Evolutionary conservation across 2,329 filamentous ascomycete genomes (phyloP).

Genomic region (Fonsecaea monophora): DNA sequence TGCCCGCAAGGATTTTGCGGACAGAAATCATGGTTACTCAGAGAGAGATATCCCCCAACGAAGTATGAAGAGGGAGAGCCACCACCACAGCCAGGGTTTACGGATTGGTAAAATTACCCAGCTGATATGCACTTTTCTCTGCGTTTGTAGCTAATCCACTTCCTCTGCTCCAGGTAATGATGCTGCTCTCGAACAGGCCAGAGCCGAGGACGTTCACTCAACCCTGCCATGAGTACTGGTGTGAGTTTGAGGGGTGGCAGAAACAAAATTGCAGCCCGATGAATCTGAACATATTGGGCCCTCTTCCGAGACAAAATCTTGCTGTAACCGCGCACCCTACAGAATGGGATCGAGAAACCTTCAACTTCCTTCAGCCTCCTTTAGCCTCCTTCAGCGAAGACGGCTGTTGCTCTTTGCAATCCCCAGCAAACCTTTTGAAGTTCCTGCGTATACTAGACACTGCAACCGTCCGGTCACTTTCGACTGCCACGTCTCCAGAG

Average conservation of each 20-base stretch:
- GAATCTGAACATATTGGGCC: background rate
- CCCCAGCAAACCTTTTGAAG: background rate
- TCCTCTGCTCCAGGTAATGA: background rate
- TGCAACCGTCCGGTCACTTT: background rate
- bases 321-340: background rate
- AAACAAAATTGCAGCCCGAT: background rate
- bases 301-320: background rate
- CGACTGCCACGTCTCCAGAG: background rate
- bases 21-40: background rate
- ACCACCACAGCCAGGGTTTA: background rate
- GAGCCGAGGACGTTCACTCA: background rate
- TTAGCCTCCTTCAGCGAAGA: too few species aligned
- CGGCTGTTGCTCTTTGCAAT: background rate
- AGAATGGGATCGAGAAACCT: background rate
- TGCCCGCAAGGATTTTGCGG: background rate
- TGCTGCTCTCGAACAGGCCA: background rate
- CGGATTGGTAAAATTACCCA: background rate
- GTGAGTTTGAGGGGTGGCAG: background rate
- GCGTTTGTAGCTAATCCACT: background rate
- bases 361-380: background rate
- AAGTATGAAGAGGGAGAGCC: background rate
- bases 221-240: background rate
- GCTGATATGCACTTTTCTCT: background rate
- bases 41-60: background rate
- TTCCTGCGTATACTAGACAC: background rate